Evolutionary conservation across 2,329 filamentous ascomycete species (phyloP).

Genomic region (Cladosporium sp.): DNA sequence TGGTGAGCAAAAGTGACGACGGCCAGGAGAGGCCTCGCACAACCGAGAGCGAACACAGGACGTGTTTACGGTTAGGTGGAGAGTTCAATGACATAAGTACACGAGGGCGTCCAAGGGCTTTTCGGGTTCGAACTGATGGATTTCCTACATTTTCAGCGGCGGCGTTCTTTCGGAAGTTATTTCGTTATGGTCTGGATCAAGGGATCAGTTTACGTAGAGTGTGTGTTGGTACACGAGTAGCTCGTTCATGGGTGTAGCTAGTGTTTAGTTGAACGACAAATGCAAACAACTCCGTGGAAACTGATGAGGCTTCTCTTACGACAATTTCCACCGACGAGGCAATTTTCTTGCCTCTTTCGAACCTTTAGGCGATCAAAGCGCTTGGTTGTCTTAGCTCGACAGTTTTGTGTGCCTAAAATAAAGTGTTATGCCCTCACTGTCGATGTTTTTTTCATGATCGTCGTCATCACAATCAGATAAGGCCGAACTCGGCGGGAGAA

Average conservation of each 20-base stretch:
- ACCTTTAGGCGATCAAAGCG: not conserved
- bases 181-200: not conserved
- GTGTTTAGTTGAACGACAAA: not conserved
- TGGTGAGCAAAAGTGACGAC: conserved; percentile 12
- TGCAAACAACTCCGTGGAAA: not conserved
- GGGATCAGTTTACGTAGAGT: not conserved
- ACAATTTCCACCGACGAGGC: no score
- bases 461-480: not conserved
- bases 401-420: not conserved
- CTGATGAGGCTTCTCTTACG: no score
- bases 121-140: not conserved
- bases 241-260: not conserved
- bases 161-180: not conserved
- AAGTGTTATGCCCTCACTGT: not conserved
- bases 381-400: not conserved
- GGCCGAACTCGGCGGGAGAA: conserved; percentile 4
- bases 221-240: not conserved
- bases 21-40: not conserved
- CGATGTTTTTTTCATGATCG: not conserved
- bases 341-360: not conserved
- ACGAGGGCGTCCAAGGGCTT: not conserved
- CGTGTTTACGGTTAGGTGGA: not conserved
- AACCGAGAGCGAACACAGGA: not conserved
- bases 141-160: not conserved
- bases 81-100: not conserved